A percentile compares a stretch with the other conserved stretches of the same genome.
Evolutionary conservation across 2,329 filamentous ascomycete species (phyloP).

Genomic region (Aspergillus clavatus): DNA sequence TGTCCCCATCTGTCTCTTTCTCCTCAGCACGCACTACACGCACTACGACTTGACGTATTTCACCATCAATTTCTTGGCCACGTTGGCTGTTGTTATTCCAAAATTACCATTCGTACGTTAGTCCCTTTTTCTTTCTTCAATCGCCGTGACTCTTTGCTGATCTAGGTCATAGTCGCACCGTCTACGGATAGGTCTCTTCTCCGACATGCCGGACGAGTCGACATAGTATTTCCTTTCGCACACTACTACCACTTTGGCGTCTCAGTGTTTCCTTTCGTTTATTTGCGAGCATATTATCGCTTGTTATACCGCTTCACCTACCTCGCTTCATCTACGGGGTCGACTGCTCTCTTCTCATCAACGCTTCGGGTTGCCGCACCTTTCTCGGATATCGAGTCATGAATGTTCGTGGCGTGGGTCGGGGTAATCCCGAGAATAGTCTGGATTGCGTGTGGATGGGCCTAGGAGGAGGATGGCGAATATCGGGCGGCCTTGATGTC

Average conservation of each 20-base stretch:
- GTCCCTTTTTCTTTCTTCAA: background rate
- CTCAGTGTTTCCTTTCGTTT: slow-evolving; percentile 3
- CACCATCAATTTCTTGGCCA: slow-evolving; percentile 91
- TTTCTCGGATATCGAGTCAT: background rate
- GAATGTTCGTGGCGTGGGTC: background rate
- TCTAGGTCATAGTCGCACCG: slow-evolving; percentile 62
- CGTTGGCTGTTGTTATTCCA: slow-evolving; percentile 87
- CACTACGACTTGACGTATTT: slow-evolving; percentile 98
- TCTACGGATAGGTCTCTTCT: slow-evolving; percentile 71
- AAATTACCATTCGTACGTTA: slow-evolving; percentile 86
- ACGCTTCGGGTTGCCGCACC: background rate
- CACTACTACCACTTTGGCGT: slow-evolving; percentile 8
- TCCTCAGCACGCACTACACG: slow-evolving; percentile 97
- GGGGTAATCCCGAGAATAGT: slow-evolving; percentile 5
- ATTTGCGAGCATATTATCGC: slow-evolving; percentile 1
- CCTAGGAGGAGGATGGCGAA: no score
- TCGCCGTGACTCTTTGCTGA: slow-evolving; percentile 27
- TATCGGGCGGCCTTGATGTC: background rate
- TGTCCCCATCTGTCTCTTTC: slow-evolving; percentile 88
- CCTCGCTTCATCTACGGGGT: background rate
- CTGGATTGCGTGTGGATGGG: slow-evolving; percentile 17
- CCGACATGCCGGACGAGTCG: slow-evolving; percentile 61
- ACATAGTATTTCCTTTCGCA: slow-evolving; percentile 17
- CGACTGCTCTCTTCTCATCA: background rate
- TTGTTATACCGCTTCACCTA: background rate